These are phyloP conservation scores for Puccinia novopanici DNA, from an alignment of 1,284 basidiomycete genomes.

Conservation along the genomic window DNA sequence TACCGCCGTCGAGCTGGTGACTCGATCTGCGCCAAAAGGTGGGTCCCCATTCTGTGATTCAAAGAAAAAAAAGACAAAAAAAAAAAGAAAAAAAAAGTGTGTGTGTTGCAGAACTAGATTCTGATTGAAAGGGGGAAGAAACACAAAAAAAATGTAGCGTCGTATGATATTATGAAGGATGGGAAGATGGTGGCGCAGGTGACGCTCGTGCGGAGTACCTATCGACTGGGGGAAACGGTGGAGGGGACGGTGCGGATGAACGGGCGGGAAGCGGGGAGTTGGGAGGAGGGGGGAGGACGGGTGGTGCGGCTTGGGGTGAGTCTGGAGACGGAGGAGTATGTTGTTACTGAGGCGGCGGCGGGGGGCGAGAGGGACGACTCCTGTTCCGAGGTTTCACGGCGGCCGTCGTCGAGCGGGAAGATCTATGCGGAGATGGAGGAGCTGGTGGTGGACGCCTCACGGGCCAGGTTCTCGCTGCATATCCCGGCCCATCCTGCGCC, in stretches of 20 bases:
- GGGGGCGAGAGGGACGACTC: neutral
- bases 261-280: constrained; percentile 37
- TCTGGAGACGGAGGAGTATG: constrained; percentile 78
- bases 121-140: neutral
- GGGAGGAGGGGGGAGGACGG: neutral
- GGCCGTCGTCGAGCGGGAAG: too few relatives aligned
- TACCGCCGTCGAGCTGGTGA: constrained; percentile 85
- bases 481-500: too few relatives aligned
- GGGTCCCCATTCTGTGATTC: constrained; percentile 51
- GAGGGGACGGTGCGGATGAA: constrained; percentile 84
- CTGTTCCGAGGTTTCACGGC: too few relatives aligned
- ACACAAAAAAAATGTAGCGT: constrained; percentile 64
- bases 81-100: neutral
- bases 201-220: constrained; percentile 86
- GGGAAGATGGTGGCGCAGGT: constrained; percentile 80
- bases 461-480: constrained; percentile 79
- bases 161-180: constrained; percentile 89
- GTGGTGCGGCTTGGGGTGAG: constrained; percentile 71
- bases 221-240: constrained; percentile 84
- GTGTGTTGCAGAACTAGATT: neutral
- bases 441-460: constrained; percentile 70
- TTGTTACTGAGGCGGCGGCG: constrained; percentile 63
- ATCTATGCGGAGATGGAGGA: constrained; percentile 81
- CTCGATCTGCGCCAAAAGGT: constrained; percentile 84
- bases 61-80: constrained; percentile 8